Evolutionary conservation across 2,329 filamentous ascomycete species (phyloP).

Genomic region (Alternaria solani): DNA sequence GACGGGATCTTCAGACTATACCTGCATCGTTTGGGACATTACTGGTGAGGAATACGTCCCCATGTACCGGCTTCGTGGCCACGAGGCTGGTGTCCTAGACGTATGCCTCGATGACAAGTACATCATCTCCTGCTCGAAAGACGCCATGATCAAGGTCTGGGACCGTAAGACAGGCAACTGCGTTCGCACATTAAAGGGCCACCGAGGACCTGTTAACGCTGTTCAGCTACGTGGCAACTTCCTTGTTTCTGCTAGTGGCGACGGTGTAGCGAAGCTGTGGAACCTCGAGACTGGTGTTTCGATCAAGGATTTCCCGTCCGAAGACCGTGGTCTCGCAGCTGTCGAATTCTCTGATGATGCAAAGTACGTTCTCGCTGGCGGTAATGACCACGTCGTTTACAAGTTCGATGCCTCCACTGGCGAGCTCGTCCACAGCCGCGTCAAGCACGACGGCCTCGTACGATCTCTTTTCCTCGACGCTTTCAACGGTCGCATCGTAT

Average conservation of each 20-base stretch:
- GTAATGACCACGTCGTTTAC: conserved; percentile 94
- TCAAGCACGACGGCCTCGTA: conserved; percentile 85
- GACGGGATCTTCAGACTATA: conserved; percentile 91
- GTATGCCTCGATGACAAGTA: conserved; percentile 90
- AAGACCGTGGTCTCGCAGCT: conserved; percentile 92
- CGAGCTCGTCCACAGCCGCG: conserved; percentile 79
- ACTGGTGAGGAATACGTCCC: conserved; percentile 71
- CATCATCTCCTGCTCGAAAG: conserved; percentile 97
- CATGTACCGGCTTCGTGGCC: conserved; percentile 77
- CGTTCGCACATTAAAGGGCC: conserved; percentile 81
- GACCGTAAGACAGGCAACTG: conserved; percentile 80
- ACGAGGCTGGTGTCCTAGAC: conserved; percentile 89
- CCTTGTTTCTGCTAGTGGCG: conserved; percentile 91
- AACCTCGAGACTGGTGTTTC: conserved; percentile 88
- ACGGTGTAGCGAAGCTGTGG: conserved; percentile 94
- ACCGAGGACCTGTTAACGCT: conserved; percentile 92
- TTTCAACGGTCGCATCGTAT: conserved; percentile 83
- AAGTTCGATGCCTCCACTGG: conserved; percentile 95
- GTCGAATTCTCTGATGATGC: conserved; percentile 96
- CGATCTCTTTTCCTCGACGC: conserved; percentile 91
- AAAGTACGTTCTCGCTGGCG: conserved; percentile 90
- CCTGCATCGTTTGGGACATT: conserved; percentile 90
- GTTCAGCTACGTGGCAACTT: conserved; percentile 94
- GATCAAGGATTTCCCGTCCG: conserved; percentile 87
- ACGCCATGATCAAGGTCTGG: conserved; percentile 93